Conservation (phyloP, 1,284 basidiomycete species). For the Melampsora americana region DNA sequence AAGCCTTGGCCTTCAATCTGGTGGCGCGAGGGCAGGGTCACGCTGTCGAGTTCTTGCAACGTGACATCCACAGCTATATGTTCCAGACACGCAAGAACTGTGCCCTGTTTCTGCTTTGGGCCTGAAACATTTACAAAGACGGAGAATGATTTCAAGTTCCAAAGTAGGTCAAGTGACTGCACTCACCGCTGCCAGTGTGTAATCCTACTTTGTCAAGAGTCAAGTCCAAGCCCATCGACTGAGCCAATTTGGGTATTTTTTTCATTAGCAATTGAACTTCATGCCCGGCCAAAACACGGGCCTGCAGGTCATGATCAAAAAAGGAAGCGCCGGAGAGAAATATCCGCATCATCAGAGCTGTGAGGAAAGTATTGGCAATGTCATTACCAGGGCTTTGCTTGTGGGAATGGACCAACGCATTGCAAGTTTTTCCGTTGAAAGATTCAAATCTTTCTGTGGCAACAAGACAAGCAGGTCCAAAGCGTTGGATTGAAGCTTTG, state of each 20-base stretch:
- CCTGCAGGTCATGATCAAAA: background rate
- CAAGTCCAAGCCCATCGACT: background rate
- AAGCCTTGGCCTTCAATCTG: too few relatives aligned
- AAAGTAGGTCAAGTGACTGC: background rate
- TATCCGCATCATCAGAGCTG: conserved; percentile 1
- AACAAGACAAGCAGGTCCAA: conserved; percentile 9
- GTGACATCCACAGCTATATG: too few relatives aligned
- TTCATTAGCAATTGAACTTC: background rate
- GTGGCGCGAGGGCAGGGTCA: too few relatives aligned
- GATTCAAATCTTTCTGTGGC: background rate
- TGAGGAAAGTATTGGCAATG: background rate
- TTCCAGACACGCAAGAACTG: too few relatives aligned
- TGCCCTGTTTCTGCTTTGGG: background rate
- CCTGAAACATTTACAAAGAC: background rate
- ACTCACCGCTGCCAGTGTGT: too few relatives aligned
- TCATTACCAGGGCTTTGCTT: background rate
- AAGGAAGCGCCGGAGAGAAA: conserved; percentile 54
- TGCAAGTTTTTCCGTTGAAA: conserved; percentile 3
- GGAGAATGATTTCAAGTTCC: background rate
- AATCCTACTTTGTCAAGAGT: too few relatives aligned
- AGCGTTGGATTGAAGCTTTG: conserved; percentile 40
- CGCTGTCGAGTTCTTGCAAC: too few relatives aligned
- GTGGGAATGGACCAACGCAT: conserved; percentile 13
- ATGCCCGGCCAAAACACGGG: background rate
- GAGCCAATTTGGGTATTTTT: background rate